Base-by-base conservation (phyloP, 306 rosid species). In the Cajanus cajan region DNA sequence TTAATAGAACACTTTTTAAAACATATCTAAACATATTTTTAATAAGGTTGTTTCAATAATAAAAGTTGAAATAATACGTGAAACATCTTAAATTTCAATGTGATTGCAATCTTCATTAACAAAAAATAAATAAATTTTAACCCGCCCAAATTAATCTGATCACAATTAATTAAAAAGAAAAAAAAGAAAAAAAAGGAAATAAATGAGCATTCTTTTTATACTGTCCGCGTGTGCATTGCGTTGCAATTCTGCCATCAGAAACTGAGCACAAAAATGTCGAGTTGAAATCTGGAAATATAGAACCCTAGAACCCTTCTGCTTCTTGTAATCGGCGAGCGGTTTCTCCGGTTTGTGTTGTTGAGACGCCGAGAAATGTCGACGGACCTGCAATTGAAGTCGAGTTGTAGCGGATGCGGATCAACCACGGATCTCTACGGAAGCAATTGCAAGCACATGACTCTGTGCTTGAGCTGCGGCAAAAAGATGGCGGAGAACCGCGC, bases 381-480 rank as follows among this genome's bases (percentile, higher is more conserved):
- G 76, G 97, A 91, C 74, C 82, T 92, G 82, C 43, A 79, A 31
- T 73, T 95, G 77, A 90, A 89, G 73, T 82, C 94, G 43, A 67
- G 83, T 16, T 95, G 98, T 44, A 59, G 92, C 52, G 98, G 97
- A 15, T 95, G 98, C 64, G 92, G 93, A 40, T 84, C 97, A 34
- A 88, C 92, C 31, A 63, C 90, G 33, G 97, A 93, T 61, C 80
- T 95, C 79, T 95, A 95, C 79, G 98, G 98, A 41, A 95, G 98
- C 89, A 90, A 92, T 74, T 92, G 98, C 91, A 95, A 90, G 87
- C 98, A 92, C 87, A 81, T 91, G 97, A 92, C 97, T 16, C 80
- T 95, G 36, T 94, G 98, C 88, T 79, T 87, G 82, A 78, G 84
- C 37, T 94, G 98, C 45, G 98, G 95, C 78, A 92, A 94, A 85